These are phyloP conservation scores for Biancaea sappan DNA, from an alignment of 306 rosid genomes.

Conservation along the genomic window DNA sequence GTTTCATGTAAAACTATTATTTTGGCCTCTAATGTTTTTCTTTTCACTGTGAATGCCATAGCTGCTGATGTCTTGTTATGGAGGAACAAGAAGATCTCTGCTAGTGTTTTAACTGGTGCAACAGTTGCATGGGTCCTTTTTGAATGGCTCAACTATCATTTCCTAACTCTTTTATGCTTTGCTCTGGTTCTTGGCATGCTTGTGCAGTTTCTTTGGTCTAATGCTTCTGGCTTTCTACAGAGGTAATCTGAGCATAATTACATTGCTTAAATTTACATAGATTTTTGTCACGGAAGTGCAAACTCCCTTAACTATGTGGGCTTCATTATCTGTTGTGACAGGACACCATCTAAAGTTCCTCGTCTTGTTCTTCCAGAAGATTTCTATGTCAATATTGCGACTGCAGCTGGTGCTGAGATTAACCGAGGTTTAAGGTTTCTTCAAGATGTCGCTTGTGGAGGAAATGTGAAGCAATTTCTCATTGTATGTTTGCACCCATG, in stretches of 20 bases:
- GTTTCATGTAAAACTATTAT: conserved; percentile 25
- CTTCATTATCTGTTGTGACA: conserved; percentile 39
- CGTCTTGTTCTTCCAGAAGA: conserved; percentile 67
- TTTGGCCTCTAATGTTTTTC: conserved; percentile 14
- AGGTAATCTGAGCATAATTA: conserved; percentile 50
- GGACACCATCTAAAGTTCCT: conserved; percentile 60
- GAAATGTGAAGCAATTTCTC: conserved; percentile 74
- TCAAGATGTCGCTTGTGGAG: conserved; percentile 80
- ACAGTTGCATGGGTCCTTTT: conserved; percentile 81
- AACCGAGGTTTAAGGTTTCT: conserved; percentile 58
- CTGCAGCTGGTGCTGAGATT: conserved; percentile 52
- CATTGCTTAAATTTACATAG: conserved; percentile 10
- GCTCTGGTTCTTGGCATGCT: conserved; percentile 69
- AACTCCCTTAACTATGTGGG: conserved; percentile 1
- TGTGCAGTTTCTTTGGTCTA: conserved; percentile 79
- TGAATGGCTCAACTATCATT: conserved; percentile 88
- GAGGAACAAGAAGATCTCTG: conserved; percentile 97
- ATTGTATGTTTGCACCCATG: conserved; percentile 48
- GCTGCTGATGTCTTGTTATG: conserved; percentile 93
- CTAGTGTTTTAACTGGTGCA: conserved; percentile 73
- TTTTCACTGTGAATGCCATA: conserved; percentile 33
- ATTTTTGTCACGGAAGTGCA: conserved; percentile 12
- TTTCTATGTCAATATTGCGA: conserved; percentile 62
- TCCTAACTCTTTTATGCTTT: conserved; percentile 63
- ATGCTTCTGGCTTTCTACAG: conserved; percentile 67